phyloP scores from a whole-genome alignment of 495 filamentous ascomycete genomes.

The Beverwykella pulmonaria region DNA sequence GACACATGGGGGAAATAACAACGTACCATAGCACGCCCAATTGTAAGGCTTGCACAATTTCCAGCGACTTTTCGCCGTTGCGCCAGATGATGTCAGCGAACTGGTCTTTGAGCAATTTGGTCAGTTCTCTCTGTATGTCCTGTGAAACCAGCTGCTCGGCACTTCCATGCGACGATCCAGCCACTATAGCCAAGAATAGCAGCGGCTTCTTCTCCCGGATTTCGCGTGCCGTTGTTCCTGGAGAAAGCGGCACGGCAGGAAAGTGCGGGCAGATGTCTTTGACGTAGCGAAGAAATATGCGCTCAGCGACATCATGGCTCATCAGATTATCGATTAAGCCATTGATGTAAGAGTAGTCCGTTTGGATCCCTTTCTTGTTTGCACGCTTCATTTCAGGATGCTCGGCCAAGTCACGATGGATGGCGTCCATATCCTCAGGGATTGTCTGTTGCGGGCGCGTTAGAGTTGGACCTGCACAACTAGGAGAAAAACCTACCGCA shows the following conservation, averaged over 20 bases:
- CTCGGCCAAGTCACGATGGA: constrained; percentile 33
- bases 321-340: constrained; percentile 64
- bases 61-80: constrained; percentile 79
- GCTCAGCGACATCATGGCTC: constrained; percentile 60
- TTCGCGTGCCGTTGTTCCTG: constrained; percentile 64
- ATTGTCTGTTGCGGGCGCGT: constrained; percentile 21
- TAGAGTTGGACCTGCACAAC: background rate
- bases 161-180: constrained; percentile 60
- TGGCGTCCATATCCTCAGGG: constrained; percentile 37
- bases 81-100: constrained; percentile 76
- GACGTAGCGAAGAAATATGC: constrained; percentile 70
- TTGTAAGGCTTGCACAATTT: constrained; percentile 80
- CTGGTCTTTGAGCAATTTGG: constrained; percentile 69
- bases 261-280: constrained; percentile 70
- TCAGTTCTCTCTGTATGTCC: constrained; percentile 51
- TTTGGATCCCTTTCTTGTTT: constrained; percentile 24
- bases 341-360: constrained; percentile 64
- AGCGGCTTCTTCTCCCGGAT: constrained; percentile 73
- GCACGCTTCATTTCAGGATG: constrained; percentile 30
- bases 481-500: constrained; percentile 13
- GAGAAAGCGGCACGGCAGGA: constrained; percentile 76
- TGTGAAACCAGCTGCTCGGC: constrained; percentile 51
- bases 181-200: constrained; percentile 79
- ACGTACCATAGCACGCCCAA: constrained; percentile 36
- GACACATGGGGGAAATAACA: background rate